Base-by-base conservation (phyloP, 2,329 filamentous ascomycete genomes). In the Simplicillium aogashimaense region DNA sequence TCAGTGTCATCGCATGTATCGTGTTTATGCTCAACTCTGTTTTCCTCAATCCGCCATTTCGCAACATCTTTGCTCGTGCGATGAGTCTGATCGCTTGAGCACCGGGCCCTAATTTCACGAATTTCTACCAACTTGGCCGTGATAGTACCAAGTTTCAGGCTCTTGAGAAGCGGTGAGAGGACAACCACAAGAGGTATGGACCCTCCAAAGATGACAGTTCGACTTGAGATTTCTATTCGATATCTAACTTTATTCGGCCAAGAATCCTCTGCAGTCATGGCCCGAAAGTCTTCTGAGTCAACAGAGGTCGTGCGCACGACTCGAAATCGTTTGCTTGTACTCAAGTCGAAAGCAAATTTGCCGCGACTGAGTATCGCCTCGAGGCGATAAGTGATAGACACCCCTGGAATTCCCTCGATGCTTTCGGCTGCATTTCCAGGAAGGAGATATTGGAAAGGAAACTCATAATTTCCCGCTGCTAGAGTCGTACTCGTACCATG, bases 231-330 rank as follows among this genome's bases (percentile, higher is more conserved):
- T 43, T 86, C 79, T 47, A 98, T 88, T 20, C 87, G 90, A 65
- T 98, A 98, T 58, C 94, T 86, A 51, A 97, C 77, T 69, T 98
- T 98, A 67, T 95, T 92, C 7, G 88, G 85, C 92, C 92, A 98
- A 47, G 94, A 83, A 55, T 95, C 95, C 61, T 95, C 89, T 47
- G 97, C 89, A 46, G 85, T 86, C 86, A 95, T 92, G 36, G 87
- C 83, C 60, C 97, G 84, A 30, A 84, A 72, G 46, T 88, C 74
- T 56, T 90, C 85, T 43, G 89, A 69, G 10, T 83, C 83, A 37
- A 79, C 81, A 10, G 84, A 74, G 35, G 89, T 66, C 1, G 86
- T 90, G 42, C 86, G 76, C 43, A 90, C 83, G 42, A 90, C 76
- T 41, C 86, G 77, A 41, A 92, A 62, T 39, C 83, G 81, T 59